Evolutionary conservation across 1,139 yeast genomes (phyloP), one percentile per base, ranked within the genome.

Genomic region (Yamadazyma taylorii): DNA sequence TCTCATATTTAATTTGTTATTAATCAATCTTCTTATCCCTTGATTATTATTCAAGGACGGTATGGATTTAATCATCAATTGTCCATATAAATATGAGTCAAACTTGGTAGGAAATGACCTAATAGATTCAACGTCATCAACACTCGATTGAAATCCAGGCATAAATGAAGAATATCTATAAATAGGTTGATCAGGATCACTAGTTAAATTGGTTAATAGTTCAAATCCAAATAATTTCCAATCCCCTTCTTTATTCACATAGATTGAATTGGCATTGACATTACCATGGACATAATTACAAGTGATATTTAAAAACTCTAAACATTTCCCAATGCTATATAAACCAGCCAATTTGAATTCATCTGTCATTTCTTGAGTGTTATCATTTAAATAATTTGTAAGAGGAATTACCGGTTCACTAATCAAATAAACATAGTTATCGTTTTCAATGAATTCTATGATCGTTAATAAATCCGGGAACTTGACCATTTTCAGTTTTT

Each of bases 211-310:
- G 2, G 84, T 73, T 39, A 85, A 69, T 4, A 85, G 59, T 56
- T 90, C 97, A 51, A 89, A 78, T 1, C 96, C 96, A 46, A 86
- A 85, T 17, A 90, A 57, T 41, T 81, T 84, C 94, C 96, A 87
- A 52, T 86, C 95, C 7, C 96, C 95, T 16, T 70, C 74, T 11
- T 45, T 46, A 39, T 76, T 84, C 11, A 87, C 79, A 57, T 63
- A 88, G 0, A 90, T 71, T 0, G 86, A 75, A 29, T 75, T 70
- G 10, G 56, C 38, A 43, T 76, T 70, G 26, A 89, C 52, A 42
- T 80, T 79, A 2, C 90, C 92, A 50, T 86, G 85, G 3, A 84
- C 64, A 21, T 83, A 77, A 16, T 71, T 62, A 14, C 86, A 87
- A 41, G 78, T 85, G 15, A 64, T 69, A 47, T 85, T 81, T 38